phyloP scores from a whole-genome alignment of 2,329 filamentous ascomycete genomes.

The Stachybotrys echinatus region DNA sequence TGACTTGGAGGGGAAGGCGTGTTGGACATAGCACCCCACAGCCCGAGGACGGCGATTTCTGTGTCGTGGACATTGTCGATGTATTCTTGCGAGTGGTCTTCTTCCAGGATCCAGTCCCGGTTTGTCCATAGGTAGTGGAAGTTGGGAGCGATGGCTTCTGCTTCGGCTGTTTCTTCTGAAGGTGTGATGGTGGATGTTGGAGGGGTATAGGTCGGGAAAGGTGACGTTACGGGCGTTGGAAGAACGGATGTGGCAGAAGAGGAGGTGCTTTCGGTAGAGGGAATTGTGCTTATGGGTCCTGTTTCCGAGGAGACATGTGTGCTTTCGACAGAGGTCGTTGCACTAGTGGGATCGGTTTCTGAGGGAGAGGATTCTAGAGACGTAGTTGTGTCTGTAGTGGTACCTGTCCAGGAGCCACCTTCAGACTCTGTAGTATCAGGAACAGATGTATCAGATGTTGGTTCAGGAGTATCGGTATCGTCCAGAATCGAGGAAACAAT shows the following conservation, averaged over 20 bases:
- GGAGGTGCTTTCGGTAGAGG: background rate
- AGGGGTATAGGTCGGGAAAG: constrained; percentile 2
- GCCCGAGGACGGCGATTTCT: constrained; percentile 1
- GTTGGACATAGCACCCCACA: constrained; percentile 5
- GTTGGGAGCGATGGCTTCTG: constrained; percentile 1
- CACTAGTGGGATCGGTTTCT: no score
- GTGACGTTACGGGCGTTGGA: background rate
- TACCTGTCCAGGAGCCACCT: no score
- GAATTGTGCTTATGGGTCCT: background rate
- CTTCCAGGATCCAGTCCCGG: constrained; percentile 4
- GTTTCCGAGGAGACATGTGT: background rate
- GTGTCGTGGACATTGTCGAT: constrained; percentile 6
- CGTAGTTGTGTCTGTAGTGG: no score
- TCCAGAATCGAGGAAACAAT: no score
- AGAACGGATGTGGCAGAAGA: no score
- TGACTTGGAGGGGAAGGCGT: constrained; percentile 3
- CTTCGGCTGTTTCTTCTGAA: constrained; percentile 1
- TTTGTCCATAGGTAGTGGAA: constrained; percentile 6
- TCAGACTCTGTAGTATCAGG: no score
- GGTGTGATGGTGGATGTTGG: constrained; percentile 1
- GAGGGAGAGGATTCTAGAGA: no score
- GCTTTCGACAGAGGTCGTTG: no score
- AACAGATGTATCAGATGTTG: no score
- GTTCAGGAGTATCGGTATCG: no score
- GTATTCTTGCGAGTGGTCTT: constrained; percentile 6